Evolutionary conservation across 441 rosid species (phyloP), one percentile per base, ranked within the genome.

Genomic region (Erodium chrysanthum): DNA sequence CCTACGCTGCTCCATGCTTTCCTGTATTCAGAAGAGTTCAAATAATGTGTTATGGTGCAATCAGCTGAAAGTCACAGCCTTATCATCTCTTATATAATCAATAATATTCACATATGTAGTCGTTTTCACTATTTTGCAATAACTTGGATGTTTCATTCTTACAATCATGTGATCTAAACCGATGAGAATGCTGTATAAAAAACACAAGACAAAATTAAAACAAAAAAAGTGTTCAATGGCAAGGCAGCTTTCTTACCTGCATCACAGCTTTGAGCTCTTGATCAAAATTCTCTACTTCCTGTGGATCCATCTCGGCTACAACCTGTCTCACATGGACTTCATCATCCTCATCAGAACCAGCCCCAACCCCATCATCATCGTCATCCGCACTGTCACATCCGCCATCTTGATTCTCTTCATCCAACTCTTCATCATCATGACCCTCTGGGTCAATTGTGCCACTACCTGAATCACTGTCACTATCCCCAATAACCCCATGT

Each of bases 1-100:
- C 80, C 88, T 86, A 33, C 97, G 88, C 75, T 95, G 98, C 83
- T 95, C 99, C 88, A 92, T 88, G 81, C 99, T 95, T 76, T 95
- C 98, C 96, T 95, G 96, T 76, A 77, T 52, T 71, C 75, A 37
- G 54, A 25, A 25, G 66, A 64, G 59, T 44, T 44, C 2, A 44
- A 9, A 42, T 42, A 42, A 42, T 11, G 48, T 42, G 48, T 11
- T 44, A 12, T 14, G 2, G 22, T 58, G n/a, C n/a, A 58, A 58
- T 11, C 63, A 22, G 7, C 7, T 22, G 27, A 18, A 54, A 54
- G 4, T 5, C 60, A 37, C 56, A n/a, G 18, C 10, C 56, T 48
- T 48, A 15, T 17, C 4, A 48, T 17, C 7, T 48, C 15, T 44
- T 11, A 12, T 14, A 44, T 44, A 44, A 44, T 44, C 52, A 44